These are phyloP conservation scores for Amaranthus palmeri DNA, from an alignment of 148 eudicot species.

Conservation along the genomic window DNA sequence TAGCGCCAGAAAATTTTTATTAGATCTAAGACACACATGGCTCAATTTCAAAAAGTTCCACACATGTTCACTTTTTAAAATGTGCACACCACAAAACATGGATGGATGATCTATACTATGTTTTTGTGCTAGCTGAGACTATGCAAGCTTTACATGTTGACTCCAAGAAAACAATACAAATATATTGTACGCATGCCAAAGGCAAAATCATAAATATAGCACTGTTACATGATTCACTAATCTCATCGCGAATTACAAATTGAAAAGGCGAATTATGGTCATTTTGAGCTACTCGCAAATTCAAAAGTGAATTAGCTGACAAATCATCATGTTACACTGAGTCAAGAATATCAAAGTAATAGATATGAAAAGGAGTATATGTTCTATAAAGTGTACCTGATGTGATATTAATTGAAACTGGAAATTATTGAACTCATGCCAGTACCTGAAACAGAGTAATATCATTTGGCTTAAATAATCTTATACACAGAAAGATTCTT, in stretches of 20 bases:
- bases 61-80: not conserved
- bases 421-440: conserved; percentile 93
- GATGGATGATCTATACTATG: not conserved
- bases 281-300: too few relatives aligned
- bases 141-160: not conserved
- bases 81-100: not conserved
- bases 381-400: conserved; percentile 54
- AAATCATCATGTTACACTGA: too few relatives aligned
- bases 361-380: not conserved
- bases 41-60: not conserved
- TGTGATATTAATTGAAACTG: conserved; percentile 92
- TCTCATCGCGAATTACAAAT: too few relatives aligned
- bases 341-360: not conserved
- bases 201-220: not conserved
- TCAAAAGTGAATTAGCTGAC: too few relatives aligned
- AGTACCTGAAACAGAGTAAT: conserved; percentile 57
- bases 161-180: not conserved
- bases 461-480: conserved; percentile 1
- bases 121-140: conserved; percentile 1
- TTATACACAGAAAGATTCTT: not conserved
- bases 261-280: too few relatives aligned
- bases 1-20: conserved; percentile 24
- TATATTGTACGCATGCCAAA: not conserved
- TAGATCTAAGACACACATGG: not conserved
- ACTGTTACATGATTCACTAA: not conserved